Conservation (phyloP, 352 stramenopile genomes). For the Vaucheria bursata region DNA sequence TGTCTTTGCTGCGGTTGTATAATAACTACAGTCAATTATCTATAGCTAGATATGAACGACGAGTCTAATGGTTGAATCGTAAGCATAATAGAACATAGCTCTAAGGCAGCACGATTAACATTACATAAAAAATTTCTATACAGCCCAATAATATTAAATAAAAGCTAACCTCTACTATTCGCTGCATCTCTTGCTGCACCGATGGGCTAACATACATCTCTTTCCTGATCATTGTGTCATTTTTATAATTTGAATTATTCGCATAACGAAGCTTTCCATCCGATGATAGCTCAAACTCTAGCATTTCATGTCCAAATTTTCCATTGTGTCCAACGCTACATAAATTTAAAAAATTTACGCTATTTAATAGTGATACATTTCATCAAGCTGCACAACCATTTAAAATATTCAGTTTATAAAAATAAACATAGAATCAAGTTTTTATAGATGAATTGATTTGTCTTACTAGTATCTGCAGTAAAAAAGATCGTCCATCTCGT, state of each 20-base stretch:
- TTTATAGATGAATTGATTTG: too few relatives aligned
- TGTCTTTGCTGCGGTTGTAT: not conserved
- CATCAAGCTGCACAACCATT: too few relatives aligned
- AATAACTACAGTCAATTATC: not conserved
- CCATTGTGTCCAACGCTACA: conserved; percentile 83
- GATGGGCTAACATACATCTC: conserved; percentile 57
- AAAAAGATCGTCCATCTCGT: too few relatives aligned
- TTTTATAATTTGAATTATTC: conserved; percentile 97
- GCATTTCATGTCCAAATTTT: conserved; percentile 92
- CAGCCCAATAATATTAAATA: not conserved
- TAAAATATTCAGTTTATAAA: too few relatives aligned
- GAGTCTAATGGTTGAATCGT: not conserved
- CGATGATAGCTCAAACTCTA: conserved; percentile 90
- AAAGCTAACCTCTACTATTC: conserved; percentile 45
- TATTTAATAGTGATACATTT: too few relatives aligned
- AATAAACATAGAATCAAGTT: too few relatives aligned
- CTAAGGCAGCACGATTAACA: not conserved
- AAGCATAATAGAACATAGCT: not conserved
- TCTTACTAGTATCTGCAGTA: too few relatives aligned
- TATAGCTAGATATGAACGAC: not conserved
- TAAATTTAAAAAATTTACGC: too few relatives aligned
- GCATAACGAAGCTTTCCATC: conserved; percentile 82
- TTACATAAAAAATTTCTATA: not conserved
- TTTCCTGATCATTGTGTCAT: conserved; percentile 92
- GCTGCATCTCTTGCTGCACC: conserved; percentile 43